Percentiles rank a stretch among this genome's conserved stretches.
These are phyloP conservation scores for Podospora didyma DNA, from an alignment of 495 filamentous ascomycete genomes.

Conservation along the genomic window DNA sequence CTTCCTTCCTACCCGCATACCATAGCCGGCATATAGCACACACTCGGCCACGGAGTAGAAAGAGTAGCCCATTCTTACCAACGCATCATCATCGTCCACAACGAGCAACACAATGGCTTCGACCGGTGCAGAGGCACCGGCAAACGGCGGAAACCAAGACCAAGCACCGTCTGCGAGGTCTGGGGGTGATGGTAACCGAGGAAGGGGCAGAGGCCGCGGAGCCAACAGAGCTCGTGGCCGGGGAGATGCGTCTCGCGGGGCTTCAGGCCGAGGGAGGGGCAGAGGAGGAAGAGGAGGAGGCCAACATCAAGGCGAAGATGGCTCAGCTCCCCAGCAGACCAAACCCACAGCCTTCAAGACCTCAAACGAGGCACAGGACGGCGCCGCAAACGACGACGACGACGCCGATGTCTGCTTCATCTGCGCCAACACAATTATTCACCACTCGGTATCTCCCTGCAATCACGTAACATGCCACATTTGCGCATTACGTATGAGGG, in stretches of 20 bases:
- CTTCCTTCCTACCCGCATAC: too few species aligned
- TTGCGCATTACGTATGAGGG: slow-evolving; percentile 81
- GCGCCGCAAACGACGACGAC: slow-evolving; percentile 44
- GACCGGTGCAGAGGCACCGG: slow-evolving; percentile 9
- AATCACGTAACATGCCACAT: slow-evolving; percentile 96
- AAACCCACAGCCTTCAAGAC: slow-evolving; percentile 20
- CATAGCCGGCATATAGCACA: too few species aligned
- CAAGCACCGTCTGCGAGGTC: slow-evolving; percentile 11
- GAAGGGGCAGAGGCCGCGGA: slow-evolving; percentile 34
- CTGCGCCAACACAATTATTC: slow-evolving; percentile 80
- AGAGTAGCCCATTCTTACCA: not conserved
- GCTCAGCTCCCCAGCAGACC: slow-evolving; percentile 8
- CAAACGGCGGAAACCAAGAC: not conserved
- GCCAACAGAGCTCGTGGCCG: slow-evolving; percentile 13
- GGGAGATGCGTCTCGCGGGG: too few species aligned
- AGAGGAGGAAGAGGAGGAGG: slow-evolving; percentile 7
- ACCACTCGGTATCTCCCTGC: slow-evolving; percentile 84
- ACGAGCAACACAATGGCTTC: slow-evolving; percentile 15
- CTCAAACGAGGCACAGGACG: slow-evolving; percentile 14
- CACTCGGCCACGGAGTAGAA: not conserved
- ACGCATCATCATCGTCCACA: not conserved
- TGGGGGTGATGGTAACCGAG: slow-evolving; percentile 34
- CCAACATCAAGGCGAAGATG: not conserved
- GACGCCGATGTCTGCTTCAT: slow-evolving; percentile 93
- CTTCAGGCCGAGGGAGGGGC: slow-evolving; percentile 16